Evolutionary conservation across 495 filamentous ascomycete genomes (phyloP).

Genomic region (Astrothelium subdiscretum): DNA sequence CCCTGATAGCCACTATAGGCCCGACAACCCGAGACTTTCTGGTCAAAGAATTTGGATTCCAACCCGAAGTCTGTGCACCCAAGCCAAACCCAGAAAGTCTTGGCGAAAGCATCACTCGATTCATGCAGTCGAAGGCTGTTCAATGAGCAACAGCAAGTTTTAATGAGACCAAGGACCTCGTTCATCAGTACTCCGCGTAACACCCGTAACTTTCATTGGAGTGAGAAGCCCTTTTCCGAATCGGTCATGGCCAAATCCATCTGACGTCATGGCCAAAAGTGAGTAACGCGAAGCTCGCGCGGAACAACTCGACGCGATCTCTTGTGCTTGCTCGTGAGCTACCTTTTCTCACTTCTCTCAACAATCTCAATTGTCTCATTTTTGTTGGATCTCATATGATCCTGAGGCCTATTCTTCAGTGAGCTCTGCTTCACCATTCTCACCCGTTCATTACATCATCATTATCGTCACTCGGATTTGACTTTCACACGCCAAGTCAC

Average conservation of each 20-base stretch:
- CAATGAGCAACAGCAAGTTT: background rate
- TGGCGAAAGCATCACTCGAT: conserved; percentile 35
- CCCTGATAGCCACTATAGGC: conserved; percentile 61
- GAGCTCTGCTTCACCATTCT: no score
- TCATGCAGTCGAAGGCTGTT: background rate
- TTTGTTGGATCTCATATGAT: no score
- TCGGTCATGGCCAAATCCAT: background rate
- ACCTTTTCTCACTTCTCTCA: background rate
- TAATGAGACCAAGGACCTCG: background rate
- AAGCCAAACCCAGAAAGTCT: conserved; percentile 77
- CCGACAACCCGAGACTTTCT: conserved; percentile 82
- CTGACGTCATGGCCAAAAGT: background rate
- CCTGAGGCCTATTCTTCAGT: no score
- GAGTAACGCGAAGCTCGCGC: background rate
- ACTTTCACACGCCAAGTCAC: no score
- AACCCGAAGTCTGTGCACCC: conserved; percentile 71
- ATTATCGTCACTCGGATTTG: no score
- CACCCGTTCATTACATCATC: background rate
- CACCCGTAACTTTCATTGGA: background rate
- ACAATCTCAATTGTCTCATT: background rate
- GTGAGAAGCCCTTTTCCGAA: background rate
- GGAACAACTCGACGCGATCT: background rate
- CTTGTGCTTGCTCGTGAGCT: background rate
- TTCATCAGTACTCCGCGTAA: background rate
- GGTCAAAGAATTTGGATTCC: conserved; percentile 49